Evolutionary conservation across 148 eudicot genomes (phyloP).

Genomic region (Silene latifolia): DNA sequence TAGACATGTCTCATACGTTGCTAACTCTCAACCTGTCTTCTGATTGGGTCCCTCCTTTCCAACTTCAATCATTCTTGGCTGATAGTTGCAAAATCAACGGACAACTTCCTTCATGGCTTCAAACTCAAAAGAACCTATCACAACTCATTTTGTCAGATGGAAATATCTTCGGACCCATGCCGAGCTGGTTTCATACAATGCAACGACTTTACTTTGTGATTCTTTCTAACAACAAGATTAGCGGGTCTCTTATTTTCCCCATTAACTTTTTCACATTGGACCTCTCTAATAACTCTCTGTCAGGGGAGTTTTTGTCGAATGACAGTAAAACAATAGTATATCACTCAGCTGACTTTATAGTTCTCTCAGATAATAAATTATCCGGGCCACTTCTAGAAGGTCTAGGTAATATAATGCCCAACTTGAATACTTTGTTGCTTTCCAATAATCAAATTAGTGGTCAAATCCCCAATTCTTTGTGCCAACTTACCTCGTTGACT

Average conservation of each 20-base stretch:
- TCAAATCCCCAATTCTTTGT: too few relatives aligned
- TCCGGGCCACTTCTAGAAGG: too few relatives aligned
- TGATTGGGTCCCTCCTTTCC: too few relatives aligned
- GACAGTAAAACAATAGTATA: too few relatives aligned
- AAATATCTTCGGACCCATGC: not conserved
- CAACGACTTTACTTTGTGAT: not conserved
- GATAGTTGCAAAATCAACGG: conserved; percentile 12
- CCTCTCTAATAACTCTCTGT: not conserved
- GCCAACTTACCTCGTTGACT: too few relatives aligned
- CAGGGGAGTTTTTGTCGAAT: not conserved
- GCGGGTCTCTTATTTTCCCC: not conserved
- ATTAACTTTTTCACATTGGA: not conserved
- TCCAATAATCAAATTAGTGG: not conserved
- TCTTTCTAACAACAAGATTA: conserved; percentile 9
- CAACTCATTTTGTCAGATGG: not conserved
- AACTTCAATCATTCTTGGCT: not conserved
- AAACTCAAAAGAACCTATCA: not conserved
- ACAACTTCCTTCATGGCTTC: conserved; percentile 25
- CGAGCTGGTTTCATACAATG: conserved; percentile 20
- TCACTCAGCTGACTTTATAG: too few relatives aligned
- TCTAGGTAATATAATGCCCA: not conserved
- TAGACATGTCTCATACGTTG: not conserved
- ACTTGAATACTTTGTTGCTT: not conserved
- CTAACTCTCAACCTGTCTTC: too few relatives aligned
- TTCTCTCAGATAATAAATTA: too few relatives aligned